phyloP scores from a whole-genome alignment of 2,329 filamentous ascomycete genomes.

The Phaeosphaeria sp. region DNA sequence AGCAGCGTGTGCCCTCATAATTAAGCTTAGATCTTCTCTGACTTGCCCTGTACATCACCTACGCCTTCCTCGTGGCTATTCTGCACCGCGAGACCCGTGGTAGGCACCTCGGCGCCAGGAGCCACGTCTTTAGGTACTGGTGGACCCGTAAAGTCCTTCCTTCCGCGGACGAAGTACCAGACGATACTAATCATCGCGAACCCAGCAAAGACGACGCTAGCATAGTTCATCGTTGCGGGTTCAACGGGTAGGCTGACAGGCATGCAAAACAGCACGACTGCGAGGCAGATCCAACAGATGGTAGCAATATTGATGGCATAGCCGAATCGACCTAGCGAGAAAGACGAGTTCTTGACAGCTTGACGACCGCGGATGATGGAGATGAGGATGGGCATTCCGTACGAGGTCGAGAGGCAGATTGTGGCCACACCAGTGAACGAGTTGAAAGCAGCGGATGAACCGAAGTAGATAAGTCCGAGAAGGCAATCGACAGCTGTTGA shows the following conservation, averaged over 20 bases:
- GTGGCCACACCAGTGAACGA: constrained; percentile 82
- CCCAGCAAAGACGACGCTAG: constrained; percentile 50
- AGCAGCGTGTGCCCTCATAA: too few relatives aligned
- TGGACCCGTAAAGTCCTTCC: constrained; percentile 48
- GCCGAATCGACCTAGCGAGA: constrained; percentile 73
- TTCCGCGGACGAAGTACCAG: constrained; percentile 48
- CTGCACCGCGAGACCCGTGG: constrained; percentile 38
- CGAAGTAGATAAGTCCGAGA: constrained; percentile 80
- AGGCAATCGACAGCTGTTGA: constrained; percentile 73
- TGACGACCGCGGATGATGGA: constrained; percentile 71
- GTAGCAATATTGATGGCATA: constrained; percentile 71
- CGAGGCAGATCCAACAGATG: constrained; percentile 73
- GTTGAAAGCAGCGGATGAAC: constrained; percentile 77
- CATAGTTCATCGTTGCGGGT: constrained; percentile 53
- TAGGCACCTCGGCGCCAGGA: constrained; percentile 42
- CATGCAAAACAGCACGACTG: constrained; percentile 79
- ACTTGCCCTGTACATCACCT: constrained; percentile 25
- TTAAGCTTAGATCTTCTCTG: constrained; percentile 17
- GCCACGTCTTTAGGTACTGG: constrained; percentile 46
- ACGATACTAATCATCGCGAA: constrained; percentile 46
- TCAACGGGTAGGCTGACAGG: constrained; percentile 56
- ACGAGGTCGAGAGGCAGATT: constrained; percentile 77
- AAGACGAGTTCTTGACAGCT: constrained; percentile 70
- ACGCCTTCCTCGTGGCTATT: constrained; percentile 36
- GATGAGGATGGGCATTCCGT: constrained; percentile 77